Evolutionary conservation across 1,284 basidiomycete genomes (phyloP).

Genomic region (Tylopilus orsonianus): DNA sequence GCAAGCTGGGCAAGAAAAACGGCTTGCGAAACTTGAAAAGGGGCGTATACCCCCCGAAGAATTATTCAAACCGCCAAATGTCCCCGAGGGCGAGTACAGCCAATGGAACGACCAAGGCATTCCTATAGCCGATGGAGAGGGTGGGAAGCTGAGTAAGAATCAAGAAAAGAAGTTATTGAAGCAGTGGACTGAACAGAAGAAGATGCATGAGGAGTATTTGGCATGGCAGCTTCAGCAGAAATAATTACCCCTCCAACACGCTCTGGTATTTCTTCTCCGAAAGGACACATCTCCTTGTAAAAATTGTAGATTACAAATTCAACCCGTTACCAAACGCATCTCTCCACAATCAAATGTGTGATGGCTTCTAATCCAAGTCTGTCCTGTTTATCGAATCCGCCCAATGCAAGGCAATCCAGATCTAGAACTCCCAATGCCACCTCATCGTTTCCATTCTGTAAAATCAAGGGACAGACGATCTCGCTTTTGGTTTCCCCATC

Average conservation of each 20-base stretch:
- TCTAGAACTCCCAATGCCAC: conserved; percentile 76
- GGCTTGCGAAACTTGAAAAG: conserved; percentile 82
- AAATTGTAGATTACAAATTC: conserved; percentile 8
- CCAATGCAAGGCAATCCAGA: conserved; percentile 74
- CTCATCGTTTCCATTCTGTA: conserved; percentile 35
- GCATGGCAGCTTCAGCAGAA: conserved; percentile 51
- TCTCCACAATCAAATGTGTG: conserved; percentile 54
- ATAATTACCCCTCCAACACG: background rate
- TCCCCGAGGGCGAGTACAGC: conserved; percentile 64
- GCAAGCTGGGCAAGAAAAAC: conserved; percentile 76
- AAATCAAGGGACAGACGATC: conserved; percentile 75
- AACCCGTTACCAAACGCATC: conserved; percentile 54
- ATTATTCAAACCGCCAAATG: conserved; percentile 85
- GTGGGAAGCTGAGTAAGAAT: conserved; percentile 85
- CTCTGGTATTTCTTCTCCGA: background rate
- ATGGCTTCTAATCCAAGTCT: conserved; percentile 70
- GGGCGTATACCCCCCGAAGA: conserved; percentile 75
- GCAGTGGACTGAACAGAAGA: conserved; percentile 75
- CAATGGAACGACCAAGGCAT: conserved; percentile 86
- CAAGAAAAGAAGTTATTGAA: conserved; percentile 81
- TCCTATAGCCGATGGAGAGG: conserved; percentile 81
- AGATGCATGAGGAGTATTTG: conserved; percentile 76
- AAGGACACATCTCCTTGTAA: background rate
- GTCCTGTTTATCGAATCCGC: conserved; percentile 77
- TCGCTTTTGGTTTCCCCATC: conserved; percentile 86